Percentiles rank a stretch among this genome's conserved stretches.
These are phyloP conservation scores for Cenchrus americanus DNA, from an alignment of 176 grass and related monocot genomes.

Conservation along the genomic window DNA sequence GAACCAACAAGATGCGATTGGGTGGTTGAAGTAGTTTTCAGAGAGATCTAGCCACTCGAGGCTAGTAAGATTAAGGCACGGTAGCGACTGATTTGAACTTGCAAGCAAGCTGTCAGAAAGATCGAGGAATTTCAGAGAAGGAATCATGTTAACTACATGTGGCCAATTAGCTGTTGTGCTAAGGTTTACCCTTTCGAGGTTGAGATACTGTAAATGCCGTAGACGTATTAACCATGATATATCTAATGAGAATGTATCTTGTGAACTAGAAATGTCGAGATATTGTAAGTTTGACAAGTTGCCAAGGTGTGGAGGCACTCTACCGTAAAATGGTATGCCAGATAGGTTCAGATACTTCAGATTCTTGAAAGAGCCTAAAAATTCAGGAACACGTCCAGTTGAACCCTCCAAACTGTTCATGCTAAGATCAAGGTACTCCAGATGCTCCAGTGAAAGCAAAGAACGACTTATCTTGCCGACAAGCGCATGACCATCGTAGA, in stretches of 20 bases:
- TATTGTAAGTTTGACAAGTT: slow-evolving; percentile 15
- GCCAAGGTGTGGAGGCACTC: slow-evolving; percentile 2
- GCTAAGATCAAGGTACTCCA: slow-evolving; percentile 38
- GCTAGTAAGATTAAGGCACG: not conserved
- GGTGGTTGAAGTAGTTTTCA: not conserved
- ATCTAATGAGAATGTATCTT: not conserved
- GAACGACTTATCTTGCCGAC: slow-evolving; percentile 33
- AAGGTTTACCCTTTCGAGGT: not conserved
- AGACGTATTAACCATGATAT: not conserved
- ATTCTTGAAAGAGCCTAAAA: slow-evolving; percentile 13
- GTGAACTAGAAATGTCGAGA: not conserved
- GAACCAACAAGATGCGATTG: slow-evolving; percentile 23
- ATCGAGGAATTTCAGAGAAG: not conserved
- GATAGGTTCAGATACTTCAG: slow-evolving; percentile 39
- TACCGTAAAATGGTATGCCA: not conserved
- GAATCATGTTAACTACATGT: not conserved
- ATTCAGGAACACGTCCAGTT: not conserved
- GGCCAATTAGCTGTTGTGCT: not conserved
- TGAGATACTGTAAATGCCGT: not conserved
- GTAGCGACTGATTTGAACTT: not conserved
- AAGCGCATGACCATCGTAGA: not conserved
- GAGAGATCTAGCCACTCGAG: slow-evolving; percentile 21
- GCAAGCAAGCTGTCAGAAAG: not conserved
- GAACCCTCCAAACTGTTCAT: not conserved
- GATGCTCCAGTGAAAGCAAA: slow-evolving; percentile 22